A percentile compares a stretch with the other conserved stretches of the same genome.
These are phyloP conservation scores for Vigna mungo DNA, from an alignment of 306 rosid genomes.

Conservation along the genomic window DNA sequence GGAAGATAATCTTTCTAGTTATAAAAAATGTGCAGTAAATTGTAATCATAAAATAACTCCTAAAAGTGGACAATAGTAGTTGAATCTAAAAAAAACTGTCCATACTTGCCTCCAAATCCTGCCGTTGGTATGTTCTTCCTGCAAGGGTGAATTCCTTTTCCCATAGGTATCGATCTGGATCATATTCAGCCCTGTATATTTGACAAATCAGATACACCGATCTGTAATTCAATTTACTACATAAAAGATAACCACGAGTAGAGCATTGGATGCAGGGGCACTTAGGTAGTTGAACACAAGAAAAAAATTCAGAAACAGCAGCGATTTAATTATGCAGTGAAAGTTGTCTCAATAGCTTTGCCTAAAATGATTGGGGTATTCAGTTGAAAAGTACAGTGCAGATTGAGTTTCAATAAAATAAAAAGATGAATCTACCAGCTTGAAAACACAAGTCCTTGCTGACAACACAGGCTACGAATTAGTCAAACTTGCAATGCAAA, in stretches of 20 bases:
- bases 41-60: conserved; percentile 37
- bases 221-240: conserved; percentile 21
- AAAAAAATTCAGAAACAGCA: conserved; percentile 15
- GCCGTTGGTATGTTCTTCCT: conserved; percentile 79
- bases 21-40: conserved; percentile 37
- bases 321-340: conserved; percentile 9
- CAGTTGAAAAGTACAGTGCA: conserved; percentile 12
- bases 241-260: conserved; percentile 19
- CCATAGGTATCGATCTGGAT: conserved; percentile 96
- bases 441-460: conserved; percentile 16
- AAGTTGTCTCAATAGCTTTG: conserved; percentile 13
- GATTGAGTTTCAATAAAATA: conserved; percentile 18
- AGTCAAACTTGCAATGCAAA: conserved; percentile 35
- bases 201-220: conserved; percentile 41
- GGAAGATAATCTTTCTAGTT: conserved; percentile 38
- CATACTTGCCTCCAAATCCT: conserved; percentile 99
- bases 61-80: conserved; percentile 17
- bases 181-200: conserved; percentile 83
- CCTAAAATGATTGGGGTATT: conserved; percentile 26
- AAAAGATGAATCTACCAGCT: conserved; percentile 35
- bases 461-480: conserved; percentile 3
- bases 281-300: conserved; percentile 15
- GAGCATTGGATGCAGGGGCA: conserved; percentile 31
- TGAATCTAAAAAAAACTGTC: conserved; percentile 47
- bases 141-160: conserved; percentile 88